phyloP scores from a whole-genome alignment of 2,329 filamentous ascomycete species.

The Colletotrichum lini region DNA sequence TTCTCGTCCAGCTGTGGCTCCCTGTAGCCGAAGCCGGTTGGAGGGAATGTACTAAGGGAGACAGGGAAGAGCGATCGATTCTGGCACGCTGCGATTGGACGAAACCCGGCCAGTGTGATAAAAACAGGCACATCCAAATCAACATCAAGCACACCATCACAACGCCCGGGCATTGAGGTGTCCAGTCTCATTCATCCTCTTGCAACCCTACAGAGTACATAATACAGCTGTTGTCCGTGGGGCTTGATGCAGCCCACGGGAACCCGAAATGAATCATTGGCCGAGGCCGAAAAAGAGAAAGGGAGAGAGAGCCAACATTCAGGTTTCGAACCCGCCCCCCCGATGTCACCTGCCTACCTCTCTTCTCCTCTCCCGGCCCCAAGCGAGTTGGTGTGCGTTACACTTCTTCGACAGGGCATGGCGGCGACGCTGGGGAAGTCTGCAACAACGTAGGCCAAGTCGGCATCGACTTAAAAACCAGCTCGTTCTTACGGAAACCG shows the following conservation, averaged over 20 bases:
- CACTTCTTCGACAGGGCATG: neutral
- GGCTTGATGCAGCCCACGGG: slow-evolving; percentile 15
- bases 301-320: slow-evolving; percentile 8
- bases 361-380: neutral
- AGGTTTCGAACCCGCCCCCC: slow-evolving; percentile 22
- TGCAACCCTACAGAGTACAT: slow-evolving; percentile 11
- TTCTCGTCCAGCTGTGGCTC: too few species aligned
- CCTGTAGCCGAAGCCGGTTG: too few species aligned
- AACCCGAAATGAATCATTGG: slow-evolving; percentile 16
- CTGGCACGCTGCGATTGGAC: slow-evolving; percentile 1
- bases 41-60: neutral
- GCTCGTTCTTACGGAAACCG: neutral
- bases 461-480: neutral
- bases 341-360: slow-evolving; percentile 5
- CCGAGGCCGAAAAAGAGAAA: neutral
- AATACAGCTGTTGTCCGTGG: slow-evolving; percentile 14
- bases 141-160: slow-evolving; percentile 15
- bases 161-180: neutral
- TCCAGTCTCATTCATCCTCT: neutral
- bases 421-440: neutral
- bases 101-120: too few species aligned
- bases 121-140: neutral
- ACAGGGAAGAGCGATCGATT: slow-evolving; percentile 10
- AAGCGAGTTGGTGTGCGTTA: neutral
- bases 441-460: slow-evolving; percentile 19